These are phyloP conservation scores for Solanum medicagineum DNA, from an alignment of 257 asterid genomes.

Conservation along the genomic window DNA sequence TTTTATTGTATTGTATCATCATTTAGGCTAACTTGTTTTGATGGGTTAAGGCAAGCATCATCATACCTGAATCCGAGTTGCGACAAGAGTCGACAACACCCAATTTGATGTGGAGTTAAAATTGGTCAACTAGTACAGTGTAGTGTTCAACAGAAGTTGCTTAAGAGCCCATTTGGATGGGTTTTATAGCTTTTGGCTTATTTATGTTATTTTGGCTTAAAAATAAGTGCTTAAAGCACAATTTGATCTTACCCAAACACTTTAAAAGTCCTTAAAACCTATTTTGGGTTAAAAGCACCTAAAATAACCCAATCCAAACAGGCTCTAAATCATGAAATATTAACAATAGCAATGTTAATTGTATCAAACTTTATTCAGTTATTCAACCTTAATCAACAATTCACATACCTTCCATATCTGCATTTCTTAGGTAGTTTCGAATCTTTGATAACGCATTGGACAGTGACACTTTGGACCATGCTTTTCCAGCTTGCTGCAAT, in stretches of 20 bases:
- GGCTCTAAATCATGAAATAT: not conserved
- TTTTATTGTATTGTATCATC: no score
- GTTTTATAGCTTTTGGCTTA: not conserved
- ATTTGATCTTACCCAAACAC: no score
- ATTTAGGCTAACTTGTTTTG: no score
- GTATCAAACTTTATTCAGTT: not conserved
- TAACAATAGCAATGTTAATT: not conserved
- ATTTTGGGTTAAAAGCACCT: no score
- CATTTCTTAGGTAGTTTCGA: conserved; percentile 50
- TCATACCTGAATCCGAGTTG: no score
- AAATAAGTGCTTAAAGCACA: no score
- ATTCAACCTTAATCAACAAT: not conserved
- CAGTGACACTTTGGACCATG: conserved; percentile 43
- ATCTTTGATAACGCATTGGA: conserved; percentile 45
- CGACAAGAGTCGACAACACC: not conserved
- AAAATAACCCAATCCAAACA: no score
- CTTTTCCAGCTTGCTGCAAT: conserved; percentile 46
- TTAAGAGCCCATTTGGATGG: not conserved
- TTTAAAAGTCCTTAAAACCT: no score
- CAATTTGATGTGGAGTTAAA: not conserved
- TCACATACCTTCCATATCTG: conserved; percentile 51
- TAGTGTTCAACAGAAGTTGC: not conserved
- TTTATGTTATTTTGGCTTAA: no score
- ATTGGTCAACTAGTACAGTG: not conserved
- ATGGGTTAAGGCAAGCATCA: no score